Evolutionary conservation across 805 yeast species (phyloP).

Genomic region (Schwanniomyces pseudopolymorphus): DNA sequence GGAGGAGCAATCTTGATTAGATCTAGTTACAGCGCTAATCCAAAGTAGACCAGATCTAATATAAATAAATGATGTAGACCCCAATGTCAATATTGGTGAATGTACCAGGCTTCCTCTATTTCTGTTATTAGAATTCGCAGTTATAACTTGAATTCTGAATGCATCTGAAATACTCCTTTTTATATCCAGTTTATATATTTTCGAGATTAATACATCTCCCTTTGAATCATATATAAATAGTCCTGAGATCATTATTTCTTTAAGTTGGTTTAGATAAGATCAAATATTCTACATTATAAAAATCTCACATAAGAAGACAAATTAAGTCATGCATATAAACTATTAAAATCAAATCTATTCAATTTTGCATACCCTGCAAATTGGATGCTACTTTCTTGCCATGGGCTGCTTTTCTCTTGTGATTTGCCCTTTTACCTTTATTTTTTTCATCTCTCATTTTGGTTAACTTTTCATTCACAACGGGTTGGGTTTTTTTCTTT

Average conservation of each 20-base stretch:
- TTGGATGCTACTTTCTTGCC: constrained; percentile 48
- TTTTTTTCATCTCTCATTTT: constrained; percentile 51
- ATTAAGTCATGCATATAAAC: neutral
- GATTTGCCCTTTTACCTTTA: constrained; percentile 60
- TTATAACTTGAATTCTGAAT: constrained; percentile 88
- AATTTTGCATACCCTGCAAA: constrained; percentile 21
- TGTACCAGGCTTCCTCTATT: constrained; percentile 23
- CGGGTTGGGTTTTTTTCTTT: neutral
- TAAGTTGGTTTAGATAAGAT: neutral
- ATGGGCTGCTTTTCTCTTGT: constrained; percentile 63
- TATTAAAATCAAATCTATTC: neutral
- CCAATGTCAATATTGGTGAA: constrained; percentile 66
- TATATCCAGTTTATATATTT: constrained; percentile 70
- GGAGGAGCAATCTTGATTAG: constrained; percentile 80
- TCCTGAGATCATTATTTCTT: constrained; percentile 68
- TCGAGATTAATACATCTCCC: constrained; percentile 82
- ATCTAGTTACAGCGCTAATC: constrained; percentile 86
- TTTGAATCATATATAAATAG: constrained; percentile 73
- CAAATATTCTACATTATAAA: neutral
- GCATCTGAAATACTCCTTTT: constrained; percentile 81
- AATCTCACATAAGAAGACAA: neutral
- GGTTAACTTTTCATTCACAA: constrained; percentile 25
- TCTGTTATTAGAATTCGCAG: constrained; percentile 37
- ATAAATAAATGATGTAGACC: constrained; percentile 88
- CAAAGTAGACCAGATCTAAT: constrained; percentile 64